Conservation (phyloP, 2,329 filamentous ascomycete genomes). For the Triangularia verruculosa region DNA sequence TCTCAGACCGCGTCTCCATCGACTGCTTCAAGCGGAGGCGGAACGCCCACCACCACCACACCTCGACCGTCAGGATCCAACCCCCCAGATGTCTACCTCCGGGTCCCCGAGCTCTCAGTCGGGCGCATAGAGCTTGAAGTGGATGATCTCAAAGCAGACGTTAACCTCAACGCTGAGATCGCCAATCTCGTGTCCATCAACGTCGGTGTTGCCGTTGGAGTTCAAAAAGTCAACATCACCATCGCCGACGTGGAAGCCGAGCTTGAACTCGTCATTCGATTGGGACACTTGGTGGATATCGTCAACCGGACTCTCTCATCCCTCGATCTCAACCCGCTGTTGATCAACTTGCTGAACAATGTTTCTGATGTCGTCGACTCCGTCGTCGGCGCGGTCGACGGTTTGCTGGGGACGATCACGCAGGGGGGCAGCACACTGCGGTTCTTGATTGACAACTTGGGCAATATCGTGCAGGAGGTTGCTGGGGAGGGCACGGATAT, state of each 20-base stretch:
- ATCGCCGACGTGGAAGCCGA: slow-evolving; percentile 59
- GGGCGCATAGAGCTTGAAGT: slow-evolving; percentile 59
- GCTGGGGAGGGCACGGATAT: slow-evolving; percentile 43
- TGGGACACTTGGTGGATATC: slow-evolving; percentile 59
- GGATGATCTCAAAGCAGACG: slow-evolving; percentile 55
- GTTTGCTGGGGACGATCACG: slow-evolving; percentile 56
- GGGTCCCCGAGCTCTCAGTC: slow-evolving; percentile 56
- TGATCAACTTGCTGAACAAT: slow-evolving; percentile 54
- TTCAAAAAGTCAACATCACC: slow-evolving; percentile 55
- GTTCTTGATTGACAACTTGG: slow-evolving; percentile 59
- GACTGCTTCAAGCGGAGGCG: slow-evolving; percentile 12
- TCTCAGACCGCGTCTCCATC: slow-evolving; percentile 21
- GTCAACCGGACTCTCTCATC: slow-evolving; percentile 59
- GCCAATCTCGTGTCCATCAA: slow-evolving; percentile 54
- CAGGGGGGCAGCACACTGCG: slow-evolving; percentile 53
- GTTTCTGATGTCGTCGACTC: slow-evolving; percentile 50
- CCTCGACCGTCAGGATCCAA: slow-evolving; percentile 28
- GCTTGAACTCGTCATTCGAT: slow-evolving; percentile 56
- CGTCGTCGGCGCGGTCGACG: slow-evolving; percentile 56
- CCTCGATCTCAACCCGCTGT: slow-evolving; percentile 59
- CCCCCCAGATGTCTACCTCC: slow-evolving; percentile 56
- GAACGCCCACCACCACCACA: slow-evolving; percentile 17
- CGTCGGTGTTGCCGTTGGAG: slow-evolving; percentile 52
- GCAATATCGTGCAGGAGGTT: slow-evolving; percentile 61
- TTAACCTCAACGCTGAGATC: slow-evolving; percentile 60